Evolutionary conservation across 257 asterid genomes (phyloP), one percentile per base, ranked within the genome.

Genomic region (Nicotiana tomentosiformis): DNA sequence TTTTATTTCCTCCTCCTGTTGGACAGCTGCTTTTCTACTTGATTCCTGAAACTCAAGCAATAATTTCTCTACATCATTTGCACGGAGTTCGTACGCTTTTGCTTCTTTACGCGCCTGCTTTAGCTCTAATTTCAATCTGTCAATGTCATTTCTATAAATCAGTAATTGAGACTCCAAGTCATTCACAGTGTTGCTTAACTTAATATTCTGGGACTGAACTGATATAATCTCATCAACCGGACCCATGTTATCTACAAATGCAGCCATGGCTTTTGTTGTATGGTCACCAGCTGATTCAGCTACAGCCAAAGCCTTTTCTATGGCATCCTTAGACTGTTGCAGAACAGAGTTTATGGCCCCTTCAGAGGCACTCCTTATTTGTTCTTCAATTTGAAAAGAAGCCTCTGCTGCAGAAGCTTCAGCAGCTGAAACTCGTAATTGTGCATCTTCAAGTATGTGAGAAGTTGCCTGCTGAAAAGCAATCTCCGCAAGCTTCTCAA

Each of bases 381-480:
- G 84, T 78, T 87, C 90, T 80, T 85, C 87, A 78, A 85, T 85
- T 77, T 78, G 86, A 85, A 85, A 85, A 77, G 88, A 88, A 32
- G 83, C 90, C 82, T 85, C 88, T 5, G 86, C 85, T 65, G 90
- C 90, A 83, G 86, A 82, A 67, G 88, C 57, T 85, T 87, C 88
- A 69, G 90, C 90, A 39, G 88, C 87, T 58, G 87, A 83, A 81
- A 87, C 88, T 85, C 80, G 83, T 83, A 85, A 69, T 18, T 83
- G 88, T 33, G 88, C 90, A 72, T 87, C 90, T 83, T 85, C 88
- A 70, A 87, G 80, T 83, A 87, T 87, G 88, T 87, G 87, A 67
- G 88, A 77, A 33, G 90, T 87, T 9, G 88, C 90, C 84, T 85
- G 90, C 82, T 81, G 90, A 86, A 87, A 87, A 85, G 90, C 86